These are phyloP conservation scores for Eutrema yunnanense DNA, from an alignment of 345 rosid genomes.

Conservation along the genomic window DNA sequence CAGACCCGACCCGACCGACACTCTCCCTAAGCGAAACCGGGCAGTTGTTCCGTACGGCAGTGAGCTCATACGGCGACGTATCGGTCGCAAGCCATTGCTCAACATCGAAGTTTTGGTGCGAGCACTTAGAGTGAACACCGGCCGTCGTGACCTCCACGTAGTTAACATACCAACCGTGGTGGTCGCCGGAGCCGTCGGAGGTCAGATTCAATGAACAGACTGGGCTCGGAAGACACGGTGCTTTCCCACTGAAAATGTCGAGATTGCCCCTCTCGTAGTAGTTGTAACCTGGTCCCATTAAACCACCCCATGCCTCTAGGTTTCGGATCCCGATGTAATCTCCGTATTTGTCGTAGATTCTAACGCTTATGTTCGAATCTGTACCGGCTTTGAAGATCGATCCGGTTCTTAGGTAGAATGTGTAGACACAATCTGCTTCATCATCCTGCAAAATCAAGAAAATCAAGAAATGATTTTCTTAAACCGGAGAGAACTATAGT, in stretches of 20 bases:
- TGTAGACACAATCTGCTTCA: slow-evolving; percentile 60
- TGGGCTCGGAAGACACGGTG: slow-evolving; percentile 45
- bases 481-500: too few relatives aligned
- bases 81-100: slow-evolving; percentile 93
- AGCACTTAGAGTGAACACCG: slow-evolving; percentile 51
- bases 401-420: slow-evolving; percentile 66
- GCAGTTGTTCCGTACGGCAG: slow-evolving; percentile 49
- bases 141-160: slow-evolving; percentile 72
- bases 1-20: slow-evolving; percentile 20
- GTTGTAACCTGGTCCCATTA: slow-evolving; percentile 66
- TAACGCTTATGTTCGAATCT: slow-evolving; percentile 56
- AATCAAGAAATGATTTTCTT: background rate
- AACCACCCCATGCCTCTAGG: slow-evolving; percentile 75
- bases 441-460: slow-evolving; percentile 32
- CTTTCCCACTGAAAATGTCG: slow-evolving; percentile 80
- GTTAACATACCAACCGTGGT: slow-evolving; percentile 87
- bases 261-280: slow-evolving; percentile 90
- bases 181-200: slow-evolving; percentile 67
- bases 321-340: slow-evolving; percentile 35
- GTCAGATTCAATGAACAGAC: slow-evolving; percentile 68
- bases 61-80: slow-evolving; percentile 55
- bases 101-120: slow-evolving; percentile 49
- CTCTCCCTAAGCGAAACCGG: slow-evolving; percentile 11
- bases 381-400: slow-evolving; percentile 80
- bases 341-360: slow-evolving; percentile 47